phyloP scores from a whole-genome alignment of 768 basidiomycete species.

The Calocybe cyanea region DNA sequence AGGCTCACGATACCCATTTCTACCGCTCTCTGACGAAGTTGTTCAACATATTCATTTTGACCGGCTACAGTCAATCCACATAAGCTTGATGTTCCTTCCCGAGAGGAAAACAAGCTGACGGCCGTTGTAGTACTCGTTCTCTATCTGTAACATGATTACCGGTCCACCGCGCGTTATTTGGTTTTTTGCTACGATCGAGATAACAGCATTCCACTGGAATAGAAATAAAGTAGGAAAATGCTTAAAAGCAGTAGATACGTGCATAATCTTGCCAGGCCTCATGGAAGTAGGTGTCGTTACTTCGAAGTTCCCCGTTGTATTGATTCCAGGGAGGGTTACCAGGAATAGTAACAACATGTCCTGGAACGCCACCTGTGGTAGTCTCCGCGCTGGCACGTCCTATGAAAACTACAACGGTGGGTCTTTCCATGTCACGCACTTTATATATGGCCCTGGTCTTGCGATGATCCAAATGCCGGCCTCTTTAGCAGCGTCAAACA shows the following conservation, averaged over 20 bases:
- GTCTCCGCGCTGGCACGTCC: constrained; percentile 10
- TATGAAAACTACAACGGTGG: background rate
- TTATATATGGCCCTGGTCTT: constrained; percentile 16
- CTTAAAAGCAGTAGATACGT: background rate
- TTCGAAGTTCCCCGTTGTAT: constrained; percentile 17
- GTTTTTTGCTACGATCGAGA: constrained; percentile 14
- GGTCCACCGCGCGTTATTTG: constrained; percentile 14
- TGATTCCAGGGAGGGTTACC: constrained; percentile 15
- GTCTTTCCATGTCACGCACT: constrained; percentile 1
- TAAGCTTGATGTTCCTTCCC: background rate
- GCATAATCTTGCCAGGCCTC: constrained; percentile 17
- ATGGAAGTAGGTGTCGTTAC: constrained; percentile 16
- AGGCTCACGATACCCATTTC: constrained; percentile 12
- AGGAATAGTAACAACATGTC: constrained; percentile 15
- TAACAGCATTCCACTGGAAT: constrained; percentile 14
- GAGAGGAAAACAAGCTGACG: constrained; percentile 2
- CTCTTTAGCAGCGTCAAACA: constrained; percentile 17
- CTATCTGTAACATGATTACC: constrained; percentile 15
- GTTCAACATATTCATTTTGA: constrained; percentile 16
- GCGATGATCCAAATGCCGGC: constrained; percentile 15
- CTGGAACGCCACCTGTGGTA: constrained; percentile 13
- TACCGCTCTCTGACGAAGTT: constrained; percentile 13
- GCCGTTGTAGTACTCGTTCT: constrained; percentile 17
- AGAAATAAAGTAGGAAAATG: background rate
- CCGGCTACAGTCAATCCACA: constrained; percentile 6